Evolutionary conservation across 768 basidiomycete genomes (phyloP).

Genomic region (Mycena vulgaris): DNA sequence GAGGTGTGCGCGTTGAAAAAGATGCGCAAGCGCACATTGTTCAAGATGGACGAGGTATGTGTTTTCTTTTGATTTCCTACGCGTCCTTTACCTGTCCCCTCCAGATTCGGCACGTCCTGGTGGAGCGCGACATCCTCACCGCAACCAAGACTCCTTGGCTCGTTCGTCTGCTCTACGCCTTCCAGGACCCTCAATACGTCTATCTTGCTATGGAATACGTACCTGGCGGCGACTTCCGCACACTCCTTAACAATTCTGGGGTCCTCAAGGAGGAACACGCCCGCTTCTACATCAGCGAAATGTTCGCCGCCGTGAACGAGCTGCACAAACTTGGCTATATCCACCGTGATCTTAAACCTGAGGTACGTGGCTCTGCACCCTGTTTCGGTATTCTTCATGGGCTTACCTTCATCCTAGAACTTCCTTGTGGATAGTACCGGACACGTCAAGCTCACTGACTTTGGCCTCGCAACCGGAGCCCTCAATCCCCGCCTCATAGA

Average conservation of each 20-base stretch:
- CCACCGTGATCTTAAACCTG: slow-evolving; percentile 97
- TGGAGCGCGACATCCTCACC: slow-evolving; percentile 97
- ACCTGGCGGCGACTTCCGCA: slow-evolving; percentile 96
- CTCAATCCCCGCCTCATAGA: slow-evolving; percentile 96
- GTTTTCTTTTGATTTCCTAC: slow-evolving; percentile 12
- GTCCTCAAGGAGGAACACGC: slow-evolving; percentile 98
- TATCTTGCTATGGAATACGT: slow-evolving; percentile 89
- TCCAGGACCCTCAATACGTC: slow-evolving; percentile 93
- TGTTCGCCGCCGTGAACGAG: slow-evolving; percentile 96
- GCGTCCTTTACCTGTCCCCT: slow-evolving; percentile 13
- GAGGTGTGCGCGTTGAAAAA: slow-evolving; percentile 98
- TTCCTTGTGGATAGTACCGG: slow-evolving; percentile 96
- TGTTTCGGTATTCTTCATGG: not conserved
- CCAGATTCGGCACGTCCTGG: slow-evolving; percentile 97
- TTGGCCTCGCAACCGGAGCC: slow-evolving; percentile 97
- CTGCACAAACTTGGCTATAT: slow-evolving; percentile 98
- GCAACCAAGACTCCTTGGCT: slow-evolving; percentile 99
- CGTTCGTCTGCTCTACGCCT: slow-evolving; percentile 94
- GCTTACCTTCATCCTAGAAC: slow-evolving; percentile 68
- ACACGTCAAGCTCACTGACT: slow-evolving; percentile 98
- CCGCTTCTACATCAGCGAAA: slow-evolving; percentile 96
- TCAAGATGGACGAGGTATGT: slow-evolving; percentile 97
- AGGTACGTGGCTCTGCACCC: slow-evolving; percentile 70
- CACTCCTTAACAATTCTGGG: slow-evolving; percentile 96
- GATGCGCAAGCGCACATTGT: slow-evolving; percentile 94